Conservation (phyloP, 2,329 filamentous ascomycete species). For the Rutstroemia sp. region DNA sequence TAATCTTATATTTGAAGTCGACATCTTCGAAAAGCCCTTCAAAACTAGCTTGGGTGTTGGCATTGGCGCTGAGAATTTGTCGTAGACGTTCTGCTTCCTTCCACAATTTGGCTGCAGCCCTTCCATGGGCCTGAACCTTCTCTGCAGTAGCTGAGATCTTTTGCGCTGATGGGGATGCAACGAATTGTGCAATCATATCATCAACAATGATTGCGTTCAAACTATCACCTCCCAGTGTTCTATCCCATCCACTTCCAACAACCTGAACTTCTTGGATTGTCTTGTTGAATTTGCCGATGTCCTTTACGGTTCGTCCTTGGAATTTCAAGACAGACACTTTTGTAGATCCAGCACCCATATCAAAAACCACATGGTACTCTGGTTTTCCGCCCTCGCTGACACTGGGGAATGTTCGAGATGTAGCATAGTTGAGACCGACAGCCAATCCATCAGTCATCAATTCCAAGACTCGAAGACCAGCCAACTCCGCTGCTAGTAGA, state of each 20-base stretch:
- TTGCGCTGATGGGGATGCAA: slow-evolving; percentile 61
- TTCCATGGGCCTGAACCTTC: slow-evolving; percentile 66
- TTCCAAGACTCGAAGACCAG: slow-evolving; percentile 77
- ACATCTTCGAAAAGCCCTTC: slow-evolving; percentile 88
- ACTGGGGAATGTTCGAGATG: slow-evolving; percentile 79
- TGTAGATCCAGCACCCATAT: slow-evolving; percentile 95
- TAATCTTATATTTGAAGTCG: slow-evolving; percentile 88
- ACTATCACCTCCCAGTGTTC: slow-evolving; percentile 79
- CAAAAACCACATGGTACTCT: slow-evolving; percentile 88
- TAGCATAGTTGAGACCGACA: slow-evolving; percentile 93
- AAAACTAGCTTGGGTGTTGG: slow-evolving; percentile 70
- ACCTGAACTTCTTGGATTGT: slow-evolving; percentile 93
- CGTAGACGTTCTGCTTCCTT: slow-evolving; percentile 85
- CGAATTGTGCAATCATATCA: slow-evolving; percentile 77
- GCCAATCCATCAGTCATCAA: slow-evolving; percentile 85
- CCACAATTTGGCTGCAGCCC: slow-evolving; percentile 80
- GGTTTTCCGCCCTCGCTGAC: slow-evolving; percentile 76
- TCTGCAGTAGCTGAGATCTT: slow-evolving; percentile 54
- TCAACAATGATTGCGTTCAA: slow-evolving; percentile 84
- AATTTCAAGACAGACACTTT: slow-evolving; percentile 87
- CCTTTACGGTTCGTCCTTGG: slow-evolving; percentile 83
- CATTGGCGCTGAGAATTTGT: slow-evolving; percentile 89
- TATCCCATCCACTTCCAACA: slow-evolving; percentile 80
- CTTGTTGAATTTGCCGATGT: slow-evolving; percentile 90
- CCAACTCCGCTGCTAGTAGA: slow-evolving; percentile 75